phyloP scores from a whole-genome alignment of 2,329 filamentous ascomycete genomes.

The Exserohilum rostratum region DNA sequence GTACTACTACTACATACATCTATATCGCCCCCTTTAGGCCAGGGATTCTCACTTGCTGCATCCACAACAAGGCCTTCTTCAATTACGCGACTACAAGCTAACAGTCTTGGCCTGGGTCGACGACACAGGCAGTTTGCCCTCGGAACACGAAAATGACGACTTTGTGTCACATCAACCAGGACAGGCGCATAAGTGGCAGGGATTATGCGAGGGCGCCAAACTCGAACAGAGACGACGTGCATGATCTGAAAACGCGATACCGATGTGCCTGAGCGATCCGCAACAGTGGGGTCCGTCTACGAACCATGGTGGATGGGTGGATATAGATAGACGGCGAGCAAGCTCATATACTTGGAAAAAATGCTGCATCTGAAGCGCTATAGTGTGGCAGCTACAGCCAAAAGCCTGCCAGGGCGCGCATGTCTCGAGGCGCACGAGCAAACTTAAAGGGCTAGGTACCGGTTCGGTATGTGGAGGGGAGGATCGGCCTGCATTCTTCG shows the following conservation, averaged over 20 bases:
- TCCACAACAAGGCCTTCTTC: neutral
- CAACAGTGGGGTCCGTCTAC: neutral
- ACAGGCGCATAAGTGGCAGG: conserved; percentile 5
- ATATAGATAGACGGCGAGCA: conserved; percentile 1
- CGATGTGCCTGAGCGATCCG: conserved; percentile 14
- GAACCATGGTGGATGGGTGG: conserved; percentile 1
- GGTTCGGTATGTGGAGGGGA: too few relatives aligned
- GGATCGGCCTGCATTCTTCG: too few relatives aligned
- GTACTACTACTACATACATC: conserved; percentile 3
- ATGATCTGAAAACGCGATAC: conserved; percentile 15
- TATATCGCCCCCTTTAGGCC: neutral
- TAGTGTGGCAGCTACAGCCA: too few relatives aligned
- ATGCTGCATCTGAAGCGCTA: too few relatives aligned
- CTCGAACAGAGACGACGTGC: conserved; percentile 4
- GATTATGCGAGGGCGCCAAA: conserved; percentile 8
- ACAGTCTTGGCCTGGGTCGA: neutral
- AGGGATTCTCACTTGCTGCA: neutral
- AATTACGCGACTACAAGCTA: conserved; percentile 16
- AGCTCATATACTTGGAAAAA: neutral
- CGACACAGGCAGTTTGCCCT: neutral
- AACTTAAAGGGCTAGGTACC: too few relatives aligned
- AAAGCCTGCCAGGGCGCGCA: too few relatives aligned
- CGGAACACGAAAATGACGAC: conserved; percentile 11
- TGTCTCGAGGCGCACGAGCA: too few relatives aligned
- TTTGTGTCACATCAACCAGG: conserved; percentile 6